Percentiles rank a stretch among this genome's conserved stretches.
These are phyloP conservation scores for Schoenoplectus tabernaemontani DNA, from an alignment of 202 grass and related monocot species.

Conservation along the genomic window DNA sequence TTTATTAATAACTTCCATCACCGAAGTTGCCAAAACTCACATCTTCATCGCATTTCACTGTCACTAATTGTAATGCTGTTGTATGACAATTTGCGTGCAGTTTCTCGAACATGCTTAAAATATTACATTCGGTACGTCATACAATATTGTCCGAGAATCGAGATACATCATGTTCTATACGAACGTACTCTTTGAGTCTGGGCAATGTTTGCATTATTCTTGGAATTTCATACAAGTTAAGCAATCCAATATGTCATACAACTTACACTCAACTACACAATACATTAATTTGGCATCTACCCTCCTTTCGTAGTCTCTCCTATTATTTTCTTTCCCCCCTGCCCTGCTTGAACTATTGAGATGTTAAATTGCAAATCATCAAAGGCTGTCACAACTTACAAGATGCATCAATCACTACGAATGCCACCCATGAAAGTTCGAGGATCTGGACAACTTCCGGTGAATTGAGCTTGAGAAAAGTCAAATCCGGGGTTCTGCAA, in stretches of 20 bases:
- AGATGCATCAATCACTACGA: constrained; percentile 32
- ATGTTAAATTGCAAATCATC: neutral
- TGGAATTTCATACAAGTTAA: neutral
- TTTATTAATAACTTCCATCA: neutral
- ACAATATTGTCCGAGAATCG: neutral
- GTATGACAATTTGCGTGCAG: neutral
- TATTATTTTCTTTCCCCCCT: too few species aligned
- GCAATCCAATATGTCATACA: constrained; percentile 7
- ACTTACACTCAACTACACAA: neutral
- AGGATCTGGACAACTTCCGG: constrained; percentile 81
- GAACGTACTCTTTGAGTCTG: neutral
- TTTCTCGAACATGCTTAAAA: neutral
- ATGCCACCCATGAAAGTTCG: constrained; percentile 93
- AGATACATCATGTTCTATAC: neutral
- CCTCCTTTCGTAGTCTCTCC: neutral
- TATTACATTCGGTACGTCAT: neutral
- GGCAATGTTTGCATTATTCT: neutral
- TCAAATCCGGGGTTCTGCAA: constrained; percentile 93
- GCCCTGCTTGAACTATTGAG: neutral
- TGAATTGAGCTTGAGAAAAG: constrained; percentile 89
- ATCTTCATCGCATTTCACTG: neutral
- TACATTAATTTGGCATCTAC: neutral
- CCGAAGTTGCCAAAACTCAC: neutral
- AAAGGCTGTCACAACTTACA: neutral
- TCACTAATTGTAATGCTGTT: neutral